Evolutionary conservation across 2,329 filamentous ascomycete species (phyloP), one percentile per base, ranked within the genome.

Genomic region (Apiospora rasikravindrae): DNA sequence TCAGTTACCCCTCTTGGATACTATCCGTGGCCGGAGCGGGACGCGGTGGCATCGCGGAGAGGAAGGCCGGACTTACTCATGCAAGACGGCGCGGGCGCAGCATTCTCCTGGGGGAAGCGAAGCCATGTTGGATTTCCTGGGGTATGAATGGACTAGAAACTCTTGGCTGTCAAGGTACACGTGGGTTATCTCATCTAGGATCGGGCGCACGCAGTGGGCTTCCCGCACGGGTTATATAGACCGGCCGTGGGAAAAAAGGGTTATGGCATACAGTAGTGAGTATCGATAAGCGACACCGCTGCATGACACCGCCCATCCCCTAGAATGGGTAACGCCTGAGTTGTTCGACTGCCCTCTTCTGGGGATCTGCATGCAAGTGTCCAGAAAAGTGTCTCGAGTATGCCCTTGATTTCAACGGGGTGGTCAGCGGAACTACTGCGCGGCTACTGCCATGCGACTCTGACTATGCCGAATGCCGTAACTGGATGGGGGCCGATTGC

Each of bases 101-200:
- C 57, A 64, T 40, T 64, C 57, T 64, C 57, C 57, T n/a, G 57
- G 57, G 53, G 57, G 57, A 64, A 64, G 57, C 33, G 57, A 64
- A n/a, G 57, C 57, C 57, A 64, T 64, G 2, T 24, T 64, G 57
- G 26, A 14, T n/a, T n/a, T 61, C 33, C 57, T n/a, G 57, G 57
- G 57, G 19, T 49, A 11, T 42, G 11, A 16, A 14, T 51, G 49
- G 53, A 33, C n/a, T 33, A 33, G 5, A 14, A 29, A 22, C 4
- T 64, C 29, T 64, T 64, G 57, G 19, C 19, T 37, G 29, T 37
- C 26, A 22, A 22, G 29, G 53, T 37, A 16, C 53, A 61, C 29
- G 53, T 61, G 53, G 53, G 26, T 26, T 22, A 57, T 57, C 26
- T 57, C 51, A 19, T 33, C 16, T n/a, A 26, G n/a, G 7, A 16